phyloP scores from a whole-genome alignment of 108 stramenopile genomes.

The Nitzschia sp. region DNA sequence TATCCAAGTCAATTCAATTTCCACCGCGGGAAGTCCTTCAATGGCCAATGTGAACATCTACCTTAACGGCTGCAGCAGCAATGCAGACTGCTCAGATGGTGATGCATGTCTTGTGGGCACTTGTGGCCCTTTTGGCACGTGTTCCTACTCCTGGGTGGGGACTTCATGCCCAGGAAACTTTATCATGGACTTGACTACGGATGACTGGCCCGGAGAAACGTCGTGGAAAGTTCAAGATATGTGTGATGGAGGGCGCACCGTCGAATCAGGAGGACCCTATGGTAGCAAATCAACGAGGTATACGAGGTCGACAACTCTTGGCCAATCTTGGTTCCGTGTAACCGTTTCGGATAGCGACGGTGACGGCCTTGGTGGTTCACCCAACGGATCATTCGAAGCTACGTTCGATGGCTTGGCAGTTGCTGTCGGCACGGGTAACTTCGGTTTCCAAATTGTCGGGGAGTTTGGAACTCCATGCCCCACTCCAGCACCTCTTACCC shows the following conservation, averaged over 20 bases:
- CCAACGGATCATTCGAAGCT: neutral
- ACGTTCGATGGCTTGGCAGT: constrained; percentile 1
- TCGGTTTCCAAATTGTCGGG: neutral
- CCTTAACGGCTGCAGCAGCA: too few relatives aligned
- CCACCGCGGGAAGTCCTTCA: neutral
- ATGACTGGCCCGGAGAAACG: neutral
- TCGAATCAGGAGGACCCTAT: neutral
- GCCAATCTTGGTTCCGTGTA: neutral
- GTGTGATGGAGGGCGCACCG: neutral
- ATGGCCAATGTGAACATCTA: neutral
- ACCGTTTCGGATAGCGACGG: neutral
- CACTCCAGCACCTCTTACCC: too few relatives aligned
- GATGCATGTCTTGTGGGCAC: neutral
- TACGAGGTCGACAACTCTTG: neutral
- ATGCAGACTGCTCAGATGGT: neutral
- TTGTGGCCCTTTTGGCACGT: neutral
- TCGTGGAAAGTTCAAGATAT: neutral
- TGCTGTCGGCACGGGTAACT: neutral
- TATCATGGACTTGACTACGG: neutral
- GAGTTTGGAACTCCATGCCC: neutral
- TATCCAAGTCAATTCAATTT: constrained; percentile 7
- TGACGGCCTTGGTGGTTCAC: constrained; percentile 1
- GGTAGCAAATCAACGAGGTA: neutral
- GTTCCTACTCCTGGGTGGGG: neutral
- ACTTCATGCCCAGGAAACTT: neutral